phyloP scores from a whole-genome alignment of 1,284 basidiomycete genomes.

The Boletus sp. region DNA sequence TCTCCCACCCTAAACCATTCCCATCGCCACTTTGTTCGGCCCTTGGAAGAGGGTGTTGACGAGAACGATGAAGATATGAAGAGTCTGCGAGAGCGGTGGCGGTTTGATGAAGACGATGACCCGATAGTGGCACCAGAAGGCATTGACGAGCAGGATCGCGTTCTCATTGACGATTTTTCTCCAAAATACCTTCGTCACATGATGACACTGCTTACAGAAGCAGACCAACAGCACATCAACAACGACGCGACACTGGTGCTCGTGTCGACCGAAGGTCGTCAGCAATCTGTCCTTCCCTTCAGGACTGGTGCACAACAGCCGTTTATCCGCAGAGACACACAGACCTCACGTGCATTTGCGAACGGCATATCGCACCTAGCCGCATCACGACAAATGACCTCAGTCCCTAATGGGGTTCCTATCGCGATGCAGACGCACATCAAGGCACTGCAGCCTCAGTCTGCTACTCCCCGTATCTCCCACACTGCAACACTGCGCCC shows the following conservation, averaged over 20 bases:
- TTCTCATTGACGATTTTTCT: constrained; percentile 67
- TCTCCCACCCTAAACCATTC: constrained; percentile 13
- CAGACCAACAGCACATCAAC: constrained; percentile 41
- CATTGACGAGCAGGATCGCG: constrained; percentile 63
- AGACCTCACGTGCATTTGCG: constrained; percentile 27
- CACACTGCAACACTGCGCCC: constrained; percentile 38
- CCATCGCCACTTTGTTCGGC: constrained; percentile 14
- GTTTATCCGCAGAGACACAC: constrained; percentile 39
- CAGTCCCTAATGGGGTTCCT: constrained; percentile 40
- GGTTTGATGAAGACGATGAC: constrained; percentile 63
- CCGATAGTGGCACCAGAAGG: constrained; percentile 56
- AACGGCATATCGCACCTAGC: constrained; percentile 30
- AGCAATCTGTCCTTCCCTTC: constrained; percentile 36
- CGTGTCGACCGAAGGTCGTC: constrained; percentile 37
- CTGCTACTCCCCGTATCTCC: constrained; percentile 48
- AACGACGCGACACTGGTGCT: constrained; percentile 45
- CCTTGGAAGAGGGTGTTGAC: constrained; percentile 30
- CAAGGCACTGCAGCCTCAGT: constrained; percentile 50
- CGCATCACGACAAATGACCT: constrained; percentile 23
- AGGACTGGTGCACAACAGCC: constrained; percentile 34
- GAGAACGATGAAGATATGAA: constrained; percentile 41
- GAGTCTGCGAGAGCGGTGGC: constrained; percentile 60
- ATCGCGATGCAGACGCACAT: constrained; percentile 52
- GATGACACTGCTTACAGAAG: constrained; percentile 50
- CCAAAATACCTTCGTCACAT: constrained; percentile 54